Evolutionary conservation across 2,329 filamentous ascomycete species (phyloP), one percentile per base, ranked within the genome.

Genomic region (Rhynchosporium graminicola): DNA sequence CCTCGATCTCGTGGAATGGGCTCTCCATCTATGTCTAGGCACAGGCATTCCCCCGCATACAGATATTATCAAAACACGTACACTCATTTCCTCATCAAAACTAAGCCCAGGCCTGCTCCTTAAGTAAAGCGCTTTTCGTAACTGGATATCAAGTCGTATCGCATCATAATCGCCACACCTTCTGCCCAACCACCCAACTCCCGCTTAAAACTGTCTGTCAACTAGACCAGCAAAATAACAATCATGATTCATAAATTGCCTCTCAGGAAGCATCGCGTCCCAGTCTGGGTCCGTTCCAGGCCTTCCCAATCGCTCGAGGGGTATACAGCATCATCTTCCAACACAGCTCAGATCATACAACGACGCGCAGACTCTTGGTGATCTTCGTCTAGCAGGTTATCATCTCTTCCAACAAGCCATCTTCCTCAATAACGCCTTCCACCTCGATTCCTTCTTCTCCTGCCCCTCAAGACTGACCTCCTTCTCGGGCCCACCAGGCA

Each of bases 401-500:
- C 48, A 51, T 29, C 29, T 31, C 28, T 58, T 58, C 56, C 56
- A 69, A 62, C 68, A 70, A 6, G 26, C 38, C 28, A 69, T 47
- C 60, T 47, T 69, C 42, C 62, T 47, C 57, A 56, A 66, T 29
- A 65, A 59, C 5, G 9, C 57, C 40, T 55, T 67, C 29, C 64
- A 66, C 51, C 45, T 60, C 2, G 47, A 62, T n/a, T 15, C 33
- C 42, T 60, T 63, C 56, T 59, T 51, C 58, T 8, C 50, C 15
- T 43, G 40, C 12, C 28, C 59, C 6, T 59, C 60, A 29, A 63
- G 57, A 33, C 54, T 38, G 56, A 69, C 36, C 43, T 65, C 65
- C 58, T 72, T 69, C 59, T 71, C 68, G 1, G 60, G 62, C 0
- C 68, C 66, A 3, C 65, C 64, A 56, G 71, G 70, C 28, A 73